Base-by-base conservation (phyloP, 176 grass and related monocot species). In the Triticum dicoccoides region DNA sequence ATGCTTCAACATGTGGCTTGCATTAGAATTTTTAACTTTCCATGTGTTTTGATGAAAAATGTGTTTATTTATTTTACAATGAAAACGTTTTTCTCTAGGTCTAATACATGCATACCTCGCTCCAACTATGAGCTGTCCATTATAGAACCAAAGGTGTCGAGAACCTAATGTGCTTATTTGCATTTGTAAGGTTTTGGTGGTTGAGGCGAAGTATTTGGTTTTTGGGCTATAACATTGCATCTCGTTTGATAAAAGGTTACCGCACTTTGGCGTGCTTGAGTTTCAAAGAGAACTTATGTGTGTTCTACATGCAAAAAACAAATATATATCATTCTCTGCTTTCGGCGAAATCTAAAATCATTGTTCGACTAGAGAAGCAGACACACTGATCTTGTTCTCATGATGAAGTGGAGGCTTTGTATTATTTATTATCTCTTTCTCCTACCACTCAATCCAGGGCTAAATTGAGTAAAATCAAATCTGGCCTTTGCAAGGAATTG, bases 1-100 rank as follows among this genome's bases (percentile, higher is more conserved):
- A 61, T n/a, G 6, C 18, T 18, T 1, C 5, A 0, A 12, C 2
- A 0, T 2, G n/a, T 18, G 1, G 4, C 42, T 4, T 41, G 11
- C 2, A 5, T 73, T 61, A 21, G 29, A 8, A 42, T 59, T 79
- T 18, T 69, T 9, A 32, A 38, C 18, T 38, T 18, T 5, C 18
- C 8, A 9, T 11, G 8, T 18, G 25, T 38, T n/a, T 39, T 9
- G 67, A 20, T 4, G 67, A 35, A 70, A 70, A 70, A n/a, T n/a
- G 3, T 38, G 33, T 38, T 15, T 38, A 20, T 39, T 9, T 38
- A 1, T 70, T 38, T 69, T 14, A 14, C 12, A 49, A 49, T 49
- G 45, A 49, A 49, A 4, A 49, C 1, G 3, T 14, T 14, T 49
- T 49, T 14, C 12, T 49, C 12, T 49, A 3, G 12, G 45, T 5